Conservation (phyloP, 495 filamentous ascomycete genomes). For the Talaromyces nanjingensis region DNA sequence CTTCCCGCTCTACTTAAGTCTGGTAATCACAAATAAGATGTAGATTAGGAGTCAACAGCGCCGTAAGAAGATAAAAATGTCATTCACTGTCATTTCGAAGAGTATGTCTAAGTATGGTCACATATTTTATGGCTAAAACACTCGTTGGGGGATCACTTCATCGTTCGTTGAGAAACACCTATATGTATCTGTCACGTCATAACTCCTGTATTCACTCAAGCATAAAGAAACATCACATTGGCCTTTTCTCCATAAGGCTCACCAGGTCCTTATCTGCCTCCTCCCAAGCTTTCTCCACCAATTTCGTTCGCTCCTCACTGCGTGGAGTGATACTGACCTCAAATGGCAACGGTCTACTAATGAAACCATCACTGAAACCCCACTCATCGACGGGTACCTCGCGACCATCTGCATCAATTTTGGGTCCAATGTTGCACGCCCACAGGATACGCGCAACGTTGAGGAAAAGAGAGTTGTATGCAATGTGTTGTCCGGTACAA, state of each 20-base stretch:
- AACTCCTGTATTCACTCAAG: background rate
- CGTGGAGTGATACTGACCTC: background rate
- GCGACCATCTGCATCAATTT: background rate
- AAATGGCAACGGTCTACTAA: background rate
- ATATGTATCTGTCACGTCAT: background rate
- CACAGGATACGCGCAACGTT: background rate
- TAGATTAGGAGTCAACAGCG: background rate
- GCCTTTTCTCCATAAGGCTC: background rate
- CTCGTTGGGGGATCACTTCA: background rate
- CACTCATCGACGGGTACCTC: background rate
- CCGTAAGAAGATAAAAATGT: background rate
- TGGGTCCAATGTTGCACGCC: background rate
- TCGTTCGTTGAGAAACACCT: background rate
- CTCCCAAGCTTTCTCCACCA: background rate
- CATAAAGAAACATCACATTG: background rate
- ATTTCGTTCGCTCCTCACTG: background rate
- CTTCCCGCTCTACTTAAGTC: background rate
- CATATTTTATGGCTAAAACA: background rate
- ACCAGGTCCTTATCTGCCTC: background rate
- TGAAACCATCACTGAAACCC: background rate
- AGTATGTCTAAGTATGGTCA: background rate
- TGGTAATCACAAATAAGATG: background rate
- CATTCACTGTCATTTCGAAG: background rate
- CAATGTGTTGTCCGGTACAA: conserved; percentile 38
- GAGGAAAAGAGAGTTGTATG: background rate